Conservation (phyloP, 257 asterid genomes). For the Ilex asprella region DNA sequence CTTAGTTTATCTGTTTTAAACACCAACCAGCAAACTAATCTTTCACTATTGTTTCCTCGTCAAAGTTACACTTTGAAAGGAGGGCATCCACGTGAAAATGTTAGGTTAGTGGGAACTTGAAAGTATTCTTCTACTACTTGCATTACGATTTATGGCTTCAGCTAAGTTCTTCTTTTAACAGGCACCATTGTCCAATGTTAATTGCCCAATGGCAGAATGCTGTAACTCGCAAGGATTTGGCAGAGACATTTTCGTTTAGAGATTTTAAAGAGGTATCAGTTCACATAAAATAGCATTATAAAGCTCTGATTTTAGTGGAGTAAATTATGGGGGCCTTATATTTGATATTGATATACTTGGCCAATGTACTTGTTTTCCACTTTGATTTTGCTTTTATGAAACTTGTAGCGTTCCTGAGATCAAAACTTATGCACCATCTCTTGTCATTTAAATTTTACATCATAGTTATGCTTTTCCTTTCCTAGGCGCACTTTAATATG, state of each 20-base stretch:
- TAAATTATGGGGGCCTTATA: too few relatives aligned
- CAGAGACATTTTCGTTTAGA: conserved; percentile 40
- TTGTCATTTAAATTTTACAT: too few relatives aligned
- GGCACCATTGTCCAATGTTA: conserved; percentile 66
- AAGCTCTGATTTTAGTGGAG: background rate
- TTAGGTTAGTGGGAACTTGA: conserved; percentile 40
- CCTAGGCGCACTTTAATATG: too few relatives aligned
- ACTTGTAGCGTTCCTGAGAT: too few relatives aligned
- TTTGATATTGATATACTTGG: too few relatives aligned
- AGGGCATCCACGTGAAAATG: conserved; percentile 51
- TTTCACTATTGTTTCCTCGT: conserved; percentile 45
- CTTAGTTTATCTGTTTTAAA: conserved; percentile 24
- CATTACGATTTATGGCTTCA: background rate
- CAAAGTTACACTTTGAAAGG: conserved; percentile 76
- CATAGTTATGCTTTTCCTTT: too few relatives aligned
- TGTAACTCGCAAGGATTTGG: conserved; percentile 80
- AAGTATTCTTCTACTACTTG: background rate
- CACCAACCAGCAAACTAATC: conserved; percentile 23
- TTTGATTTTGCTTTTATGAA: too few relatives aligned
- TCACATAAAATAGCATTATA: background rate
- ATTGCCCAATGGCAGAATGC: conserved; percentile 87
- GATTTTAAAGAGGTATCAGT: conserved; percentile 58
- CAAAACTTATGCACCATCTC: too few relatives aligned
- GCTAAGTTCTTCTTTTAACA: conserved; percentile 26
- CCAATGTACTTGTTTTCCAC: too few relatives aligned